These are phyloP conservation scores for Lotmaria passim DNA, from an alignment of 208 protist genomes.

Conservation along the genomic window DNA sequence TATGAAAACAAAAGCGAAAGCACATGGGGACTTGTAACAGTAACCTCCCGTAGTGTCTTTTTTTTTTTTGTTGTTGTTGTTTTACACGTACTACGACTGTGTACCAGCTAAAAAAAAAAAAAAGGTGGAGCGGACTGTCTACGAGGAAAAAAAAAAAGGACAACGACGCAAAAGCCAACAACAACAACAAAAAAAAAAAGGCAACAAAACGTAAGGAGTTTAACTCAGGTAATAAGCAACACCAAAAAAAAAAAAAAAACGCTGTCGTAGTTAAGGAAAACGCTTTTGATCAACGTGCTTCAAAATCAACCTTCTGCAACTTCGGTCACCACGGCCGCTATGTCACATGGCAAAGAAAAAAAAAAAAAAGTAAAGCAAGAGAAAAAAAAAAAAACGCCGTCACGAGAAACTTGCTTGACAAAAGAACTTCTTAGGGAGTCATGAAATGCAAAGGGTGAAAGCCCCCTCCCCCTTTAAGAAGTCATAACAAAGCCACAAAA, in stretches of 20 bases:
- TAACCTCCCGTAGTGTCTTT: too few relatives aligned
- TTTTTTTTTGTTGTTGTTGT: slow-evolving; percentile 58
- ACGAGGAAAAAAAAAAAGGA: not conserved
- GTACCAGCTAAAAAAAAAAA: not conserved
- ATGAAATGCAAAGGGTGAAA: not conserved
- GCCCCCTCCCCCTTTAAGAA: too few relatives aligned
- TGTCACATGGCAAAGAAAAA: not conserved
- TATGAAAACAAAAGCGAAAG: not conserved
- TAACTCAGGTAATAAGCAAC: slow-evolving; percentile 6
- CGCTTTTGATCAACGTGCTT: too few relatives aligned
- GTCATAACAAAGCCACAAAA: not conserved
- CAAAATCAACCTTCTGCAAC: too few relatives aligned
- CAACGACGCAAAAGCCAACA: not conserved
- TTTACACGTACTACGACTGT: not conserved
- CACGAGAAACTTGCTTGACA: too few relatives aligned
- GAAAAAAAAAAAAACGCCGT: too few relatives aligned
- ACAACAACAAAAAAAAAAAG: not conserved
- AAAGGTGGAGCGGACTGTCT: not conserved
- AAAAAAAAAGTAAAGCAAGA: not conserved
- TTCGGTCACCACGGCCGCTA: too few relatives aligned
- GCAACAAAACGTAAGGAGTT: slow-evolving; percentile 4
- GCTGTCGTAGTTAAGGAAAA: too few relatives aligned
- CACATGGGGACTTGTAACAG: too few relatives aligned
- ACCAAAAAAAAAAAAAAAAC: not conserved
- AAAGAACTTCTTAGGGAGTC: not conserved